These are phyloP conservation scores for Peniophora sp. DNA, from an alignment of 1,284 basidiomycete species.

Conservation along the genomic window DNA sequence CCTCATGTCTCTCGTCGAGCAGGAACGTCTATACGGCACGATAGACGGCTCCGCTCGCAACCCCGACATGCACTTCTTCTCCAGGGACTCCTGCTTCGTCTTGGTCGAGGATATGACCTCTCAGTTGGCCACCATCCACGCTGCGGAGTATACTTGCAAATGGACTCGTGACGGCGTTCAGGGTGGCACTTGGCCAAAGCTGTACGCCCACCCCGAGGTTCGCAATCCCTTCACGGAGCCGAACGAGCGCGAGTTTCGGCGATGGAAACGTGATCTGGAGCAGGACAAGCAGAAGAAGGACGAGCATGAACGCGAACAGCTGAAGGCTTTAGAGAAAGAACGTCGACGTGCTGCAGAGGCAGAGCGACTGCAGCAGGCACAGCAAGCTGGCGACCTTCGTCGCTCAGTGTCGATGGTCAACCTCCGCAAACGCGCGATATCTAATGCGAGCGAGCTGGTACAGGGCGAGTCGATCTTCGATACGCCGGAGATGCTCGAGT, in stretches of 20 bases:
- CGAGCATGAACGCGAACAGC: conserved; percentile 30
- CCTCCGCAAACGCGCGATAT: conserved; percentile 44
- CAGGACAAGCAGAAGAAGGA: conserved; percentile 37
- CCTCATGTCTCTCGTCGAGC: conserved; percentile 69
- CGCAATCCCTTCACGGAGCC: conserved; percentile 68
- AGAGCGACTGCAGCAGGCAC: conserved; percentile 26
- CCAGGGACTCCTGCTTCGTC: conserved; percentile 71
- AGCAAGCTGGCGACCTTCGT: conserved; percentile 49
- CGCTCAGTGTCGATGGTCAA: conserved; percentile 76
- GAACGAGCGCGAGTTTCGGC: conserved; percentile 61
- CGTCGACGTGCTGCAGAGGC: conserved; percentile 34
- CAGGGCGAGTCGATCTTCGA: conserved; percentile 40
- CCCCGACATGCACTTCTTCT: conserved; percentile 88
- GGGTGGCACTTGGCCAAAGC: conserved; percentile 58
- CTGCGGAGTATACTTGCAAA: conserved; percentile 56
- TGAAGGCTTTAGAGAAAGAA: conserved; percentile 26
- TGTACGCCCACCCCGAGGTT: conserved; percentile 63
- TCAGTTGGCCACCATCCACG: conserved; percentile 66
- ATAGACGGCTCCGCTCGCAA: conserved; percentile 69
- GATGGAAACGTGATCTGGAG: conserved; percentile 42
- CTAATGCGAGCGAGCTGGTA: conserved; percentile 19
- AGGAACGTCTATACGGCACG: conserved; percentile 84
- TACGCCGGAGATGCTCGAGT: conserved; percentile 34
- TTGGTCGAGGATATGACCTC: conserved; percentile 87
- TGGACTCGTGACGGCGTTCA: conserved; percentile 37